Evolutionary conservation across 345 rosid species (phyloP).

Genomic region (Ceriops tagal): DNA sequence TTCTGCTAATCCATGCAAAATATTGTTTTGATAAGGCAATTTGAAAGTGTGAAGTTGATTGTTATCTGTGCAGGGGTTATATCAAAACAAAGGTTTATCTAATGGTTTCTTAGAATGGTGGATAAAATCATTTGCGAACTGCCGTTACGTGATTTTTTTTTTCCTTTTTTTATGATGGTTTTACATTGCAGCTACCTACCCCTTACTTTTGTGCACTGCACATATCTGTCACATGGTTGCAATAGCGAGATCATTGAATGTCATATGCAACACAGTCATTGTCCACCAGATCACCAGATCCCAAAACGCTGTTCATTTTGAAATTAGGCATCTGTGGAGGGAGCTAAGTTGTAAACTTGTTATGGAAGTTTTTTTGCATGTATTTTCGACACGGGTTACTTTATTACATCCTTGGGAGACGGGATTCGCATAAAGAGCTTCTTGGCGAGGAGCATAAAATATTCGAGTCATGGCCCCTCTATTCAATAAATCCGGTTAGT

Average conservation of each 20-base stretch:
- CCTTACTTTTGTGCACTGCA: too few relatives aligned
- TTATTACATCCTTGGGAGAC: not conserved
- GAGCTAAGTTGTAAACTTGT: not conserved
- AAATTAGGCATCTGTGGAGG: too few relatives aligned
- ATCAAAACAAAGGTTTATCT: constrained; percentile 1
- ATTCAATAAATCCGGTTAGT: too few relatives aligned
- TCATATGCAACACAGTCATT: not conserved
- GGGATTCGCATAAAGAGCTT: constrained; percentile 1
- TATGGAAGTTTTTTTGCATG: not conserved
- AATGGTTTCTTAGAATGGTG: constrained; percentile 8
- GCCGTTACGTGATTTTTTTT: not conserved
- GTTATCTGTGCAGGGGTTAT: not conserved
- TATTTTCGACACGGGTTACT: constrained; percentile 2
- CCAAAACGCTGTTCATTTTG: too few relatives aligned
- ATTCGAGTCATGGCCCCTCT: too few relatives aligned
- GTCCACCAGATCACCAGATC: not conserved
- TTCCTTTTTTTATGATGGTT: too few relatives aligned
- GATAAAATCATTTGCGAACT: not conserved
- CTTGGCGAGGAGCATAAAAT: not conserved
- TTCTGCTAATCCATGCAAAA: too few relatives aligned
- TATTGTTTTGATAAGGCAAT: too few relatives aligned
- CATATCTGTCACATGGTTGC: constrained; percentile 14
- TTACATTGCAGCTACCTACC: too few relatives aligned
- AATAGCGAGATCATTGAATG: constrained; percentile 11
- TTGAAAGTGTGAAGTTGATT: not conserved